These are phyloP conservation scores for Beta lomatogona DNA, from an alignment of 179 eudicot genomes.

Conservation along the genomic window DNA sequence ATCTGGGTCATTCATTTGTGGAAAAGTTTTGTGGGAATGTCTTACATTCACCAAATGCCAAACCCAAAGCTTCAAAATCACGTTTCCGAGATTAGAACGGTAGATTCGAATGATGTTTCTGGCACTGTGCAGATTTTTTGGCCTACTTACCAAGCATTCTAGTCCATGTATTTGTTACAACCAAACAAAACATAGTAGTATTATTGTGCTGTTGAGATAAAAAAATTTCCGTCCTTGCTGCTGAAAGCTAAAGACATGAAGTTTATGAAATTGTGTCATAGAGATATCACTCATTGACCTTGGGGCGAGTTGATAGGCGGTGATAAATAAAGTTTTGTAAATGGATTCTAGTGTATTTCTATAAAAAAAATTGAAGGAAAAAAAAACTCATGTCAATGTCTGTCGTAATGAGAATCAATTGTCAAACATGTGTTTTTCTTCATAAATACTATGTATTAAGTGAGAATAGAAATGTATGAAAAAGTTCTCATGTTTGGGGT, in stretches of 20 bases:
- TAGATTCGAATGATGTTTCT: slow-evolving; percentile 15
- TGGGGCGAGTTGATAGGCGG: too few relatives aligned
- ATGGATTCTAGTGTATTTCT: too few relatives aligned
- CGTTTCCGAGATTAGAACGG: neutral
- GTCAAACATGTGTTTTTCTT: too few relatives aligned
- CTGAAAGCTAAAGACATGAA: neutral
- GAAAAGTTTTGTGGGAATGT: slow-evolving; percentile 13
- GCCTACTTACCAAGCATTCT: neutral
- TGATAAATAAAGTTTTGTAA: too few relatives aligned
- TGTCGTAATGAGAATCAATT: too few relatives aligned
- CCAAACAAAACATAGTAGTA: neutral
- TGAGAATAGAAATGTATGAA: too few relatives aligned
- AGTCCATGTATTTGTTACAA: neutral
- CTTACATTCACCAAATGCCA: slow-evolving; percentile 21
- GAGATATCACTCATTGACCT: neutral
- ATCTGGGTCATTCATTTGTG: slow-evolving; percentile 21
- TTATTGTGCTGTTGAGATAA: neutral
- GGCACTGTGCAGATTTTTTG: slow-evolving; percentile 11
- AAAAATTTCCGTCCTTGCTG: neutral
- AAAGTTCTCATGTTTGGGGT: too few relatives aligned
- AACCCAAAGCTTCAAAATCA: slow-evolving; percentile 20
- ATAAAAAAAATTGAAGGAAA: too few relatives aligned
- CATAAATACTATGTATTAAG: too few relatives aligned
- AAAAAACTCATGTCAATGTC: too few relatives aligned
- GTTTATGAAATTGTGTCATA: neutral